Percentiles rank a stretch among this genome's conserved stretches.
These are phyloP conservation scores for Pyrenophora teres DNA, from an alignment of 2,329 filamentous ascomycete genomes.

Conservation along the genomic window DNA sequence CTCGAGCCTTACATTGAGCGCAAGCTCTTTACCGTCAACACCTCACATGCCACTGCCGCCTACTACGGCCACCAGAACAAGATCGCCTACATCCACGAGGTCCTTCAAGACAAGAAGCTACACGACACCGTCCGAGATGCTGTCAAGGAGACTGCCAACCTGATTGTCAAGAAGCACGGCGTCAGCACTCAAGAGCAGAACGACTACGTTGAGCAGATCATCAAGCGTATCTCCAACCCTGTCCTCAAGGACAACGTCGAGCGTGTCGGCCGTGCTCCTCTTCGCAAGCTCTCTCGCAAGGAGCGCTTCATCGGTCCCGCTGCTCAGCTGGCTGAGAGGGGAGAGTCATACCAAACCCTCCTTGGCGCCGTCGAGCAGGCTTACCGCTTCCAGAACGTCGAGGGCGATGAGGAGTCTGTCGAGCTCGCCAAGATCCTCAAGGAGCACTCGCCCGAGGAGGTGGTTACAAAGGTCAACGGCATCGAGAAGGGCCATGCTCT, in stretches of 20 bases:
- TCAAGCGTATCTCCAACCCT: slow-evolving; percentile 90
- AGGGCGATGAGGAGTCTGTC: slow-evolving; percentile 85
- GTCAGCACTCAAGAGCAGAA: slow-evolving; percentile 77
- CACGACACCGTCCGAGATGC: slow-evolving; percentile 77
- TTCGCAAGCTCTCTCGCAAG: slow-evolving; percentile 92
- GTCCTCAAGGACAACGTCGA: slow-evolving; percentile 90
- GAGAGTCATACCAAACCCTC: slow-evolving; percentile 72
- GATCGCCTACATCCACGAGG: slow-evolving; percentile 88
- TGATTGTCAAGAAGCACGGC: slow-evolving; percentile 86
- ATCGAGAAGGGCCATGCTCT: slow-evolving; percentile 77
- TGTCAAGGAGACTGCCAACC: slow-evolving; percentile 80
- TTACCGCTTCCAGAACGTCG: slow-evolving; percentile 92
- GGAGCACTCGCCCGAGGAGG: slow-evolving; percentile 70
- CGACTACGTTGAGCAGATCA: slow-evolving; percentile 88
- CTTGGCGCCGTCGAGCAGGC: slow-evolving; percentile 87
- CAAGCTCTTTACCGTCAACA: slow-evolving; percentile 99
- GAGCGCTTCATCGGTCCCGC: slow-evolving; percentile 96
- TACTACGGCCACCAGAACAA: slow-evolving; percentile 90
- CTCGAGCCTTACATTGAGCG: slow-evolving; percentile 96
- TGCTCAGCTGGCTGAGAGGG: slow-evolving; percentile 82
- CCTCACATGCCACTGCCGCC: slow-evolving; percentile 90
- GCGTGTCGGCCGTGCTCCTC: slow-evolving; percentile 90
- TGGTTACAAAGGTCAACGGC: slow-evolving; percentile 80
- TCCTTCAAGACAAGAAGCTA: slow-evolving; percentile 80
- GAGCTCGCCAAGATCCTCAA: slow-evolving; percentile 87